Base-by-base conservation (phyloP, 2,329 filamentous ascomycete species). In the Sordariomycetes sp. region DNA sequence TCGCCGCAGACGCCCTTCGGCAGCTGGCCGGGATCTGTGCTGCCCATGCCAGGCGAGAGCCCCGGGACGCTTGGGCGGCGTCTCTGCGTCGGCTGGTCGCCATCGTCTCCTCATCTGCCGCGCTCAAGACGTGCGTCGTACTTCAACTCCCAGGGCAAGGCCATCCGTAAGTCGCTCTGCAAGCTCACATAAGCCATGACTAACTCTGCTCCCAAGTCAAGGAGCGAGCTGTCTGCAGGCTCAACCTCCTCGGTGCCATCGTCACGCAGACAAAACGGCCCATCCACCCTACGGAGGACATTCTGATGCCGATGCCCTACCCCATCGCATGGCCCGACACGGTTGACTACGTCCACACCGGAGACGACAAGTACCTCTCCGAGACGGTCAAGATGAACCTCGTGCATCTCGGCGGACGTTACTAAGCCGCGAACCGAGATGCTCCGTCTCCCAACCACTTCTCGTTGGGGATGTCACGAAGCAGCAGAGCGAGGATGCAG, bases 251-350 rank as follows among this genome's bases (percentile, higher is more conserved):
- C 6, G 71, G 66, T 1, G 61, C 67, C 2, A 53, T 79, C 30
- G 66, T 80, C 42, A 14, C 14, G 15, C 36, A 38, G 25, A 30
- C 20, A 4, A 20, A 25, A 15, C 24, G 31, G 10, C 31, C 31
- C 15, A 55, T 70, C 0, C 63, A 68, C 5, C 59, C 69, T 43
- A 59, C 78, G 16, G 53, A 54, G 11, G 58, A 60, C 17, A 58
- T 80, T 33, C 72, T 78, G 41, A 54, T 79, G 8, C 73, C 74
- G 0, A 42, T 80, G 35, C 75, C 75, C 2, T 59, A 68, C 37
- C 73, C 75, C 1, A 63, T 66, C 33, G 66, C 58, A 7, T 80
- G 75, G 75, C 46, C 50, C 3, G 63, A 70, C 35, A 76, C 73
- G 1, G 55, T 75, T n/a, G 54, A 58, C 4, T 70, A 72, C 43